Percentiles rank a stretch among this genome's conserved stretches.
phyloP scores from a whole-genome alignment of 2,329 filamentous ascomycete species.

The Claviceps capensis region DNA sequence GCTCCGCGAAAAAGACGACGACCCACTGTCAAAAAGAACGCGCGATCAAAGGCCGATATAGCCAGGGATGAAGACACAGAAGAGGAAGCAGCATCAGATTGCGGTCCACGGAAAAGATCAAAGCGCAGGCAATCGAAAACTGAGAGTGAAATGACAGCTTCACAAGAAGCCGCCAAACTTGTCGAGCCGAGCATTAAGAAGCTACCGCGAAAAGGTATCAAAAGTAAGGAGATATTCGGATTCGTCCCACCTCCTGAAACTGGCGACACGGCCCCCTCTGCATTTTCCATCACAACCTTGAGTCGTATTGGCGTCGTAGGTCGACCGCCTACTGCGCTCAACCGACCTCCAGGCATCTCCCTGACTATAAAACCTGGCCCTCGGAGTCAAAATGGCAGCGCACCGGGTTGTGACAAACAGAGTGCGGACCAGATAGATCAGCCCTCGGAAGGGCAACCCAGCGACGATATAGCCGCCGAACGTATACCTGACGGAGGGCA shows the following conservation, averaged over 20 bases:
- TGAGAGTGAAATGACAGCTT: not conserved
- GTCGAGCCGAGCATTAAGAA: slow-evolving; percentile 23
- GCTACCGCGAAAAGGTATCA: slow-evolving; percentile 28
- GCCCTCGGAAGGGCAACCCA: not conserved
- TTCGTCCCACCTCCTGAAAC: slow-evolving; percentile 14
- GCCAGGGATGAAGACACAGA: not conserved
- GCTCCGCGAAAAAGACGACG: not conserved
- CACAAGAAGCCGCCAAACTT: not conserved
- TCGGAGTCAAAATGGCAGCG: not conserved
- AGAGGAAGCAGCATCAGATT: not conserved
- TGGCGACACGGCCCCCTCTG: slow-evolving; percentile 5
- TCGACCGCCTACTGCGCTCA: slow-evolving; percentile 1
- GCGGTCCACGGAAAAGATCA: not conserved
- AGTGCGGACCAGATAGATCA: not conserved
- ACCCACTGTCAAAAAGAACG: not conserved
- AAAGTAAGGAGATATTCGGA: slow-evolving; percentile 34
- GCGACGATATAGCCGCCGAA: not conserved
- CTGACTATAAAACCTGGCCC: not conserved
- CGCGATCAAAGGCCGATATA: not conserved
- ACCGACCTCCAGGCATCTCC: not conserved
- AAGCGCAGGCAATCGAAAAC: not conserved
- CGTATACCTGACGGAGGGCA: not conserved
- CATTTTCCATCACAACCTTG: slow-evolving; percentile 8
- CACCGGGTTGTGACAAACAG: not conserved
- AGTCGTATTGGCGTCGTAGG: slow-evolving; percentile 3